phyloP scores from a whole-genome alignment of 192 early-diverging fungal species.

The Haplosporangium gracile region DNA sequence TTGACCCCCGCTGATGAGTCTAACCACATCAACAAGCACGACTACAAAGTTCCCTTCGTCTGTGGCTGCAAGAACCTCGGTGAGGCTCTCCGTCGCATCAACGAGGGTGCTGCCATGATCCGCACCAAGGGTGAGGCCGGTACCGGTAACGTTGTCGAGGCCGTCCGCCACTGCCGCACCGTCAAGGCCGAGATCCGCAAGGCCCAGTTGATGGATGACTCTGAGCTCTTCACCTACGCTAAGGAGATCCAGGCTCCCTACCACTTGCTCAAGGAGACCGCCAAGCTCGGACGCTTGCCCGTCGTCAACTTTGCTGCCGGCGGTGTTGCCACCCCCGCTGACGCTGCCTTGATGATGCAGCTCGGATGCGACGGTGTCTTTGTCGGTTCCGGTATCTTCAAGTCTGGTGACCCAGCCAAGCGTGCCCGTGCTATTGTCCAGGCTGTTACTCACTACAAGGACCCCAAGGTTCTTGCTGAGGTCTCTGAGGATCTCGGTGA shows the following conservation, averaged over 20 bases:
- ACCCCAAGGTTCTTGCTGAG: slow-evolving; percentile 88
- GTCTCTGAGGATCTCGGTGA: slow-evolving; percentile 95
- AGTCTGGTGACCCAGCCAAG: slow-evolving; percentile 92
- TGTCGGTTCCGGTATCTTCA: slow-evolving; percentile 99
- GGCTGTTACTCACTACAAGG: slow-evolving; percentile 96
- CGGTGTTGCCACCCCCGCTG: slow-evolving; percentile 97
- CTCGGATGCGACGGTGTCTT: slow-evolving; percentile 98
- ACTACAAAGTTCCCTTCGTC: slow-evolving; percentile 94
- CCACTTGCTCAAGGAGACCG: slow-evolving; percentile 91
- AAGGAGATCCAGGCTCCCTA: slow-evolving; percentile 96
- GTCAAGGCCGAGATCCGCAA: slow-evolving; percentile 89
- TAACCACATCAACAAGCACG: slow-evolving; percentile 96
- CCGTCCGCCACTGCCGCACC: slow-evolving; percentile 95
- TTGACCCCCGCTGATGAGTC: slow-evolving; percentile 96
- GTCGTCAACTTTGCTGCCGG: slow-evolving; percentile 99
- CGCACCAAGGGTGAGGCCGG: slow-evolving; percentile 99
- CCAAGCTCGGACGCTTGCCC: slow-evolving; percentile 89
- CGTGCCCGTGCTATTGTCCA: slow-evolving; percentile 95
- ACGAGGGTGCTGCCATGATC: slow-evolving; percentile 98
- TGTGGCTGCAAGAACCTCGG: slow-evolving; percentile 98
- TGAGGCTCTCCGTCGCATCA: slow-evolving; percentile 96
- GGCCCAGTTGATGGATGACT: slow-evolving; percentile 85
- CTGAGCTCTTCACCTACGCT: slow-evolving; percentile 95
- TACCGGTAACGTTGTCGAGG: slow-evolving; percentile 98
- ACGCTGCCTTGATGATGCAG: slow-evolving; percentile 99